These are phyloP conservation scores for Neurospora tetrasperma DNA, from an alignment of 495 filamentous ascomycete species.

Conservation along the genomic window DNA sequence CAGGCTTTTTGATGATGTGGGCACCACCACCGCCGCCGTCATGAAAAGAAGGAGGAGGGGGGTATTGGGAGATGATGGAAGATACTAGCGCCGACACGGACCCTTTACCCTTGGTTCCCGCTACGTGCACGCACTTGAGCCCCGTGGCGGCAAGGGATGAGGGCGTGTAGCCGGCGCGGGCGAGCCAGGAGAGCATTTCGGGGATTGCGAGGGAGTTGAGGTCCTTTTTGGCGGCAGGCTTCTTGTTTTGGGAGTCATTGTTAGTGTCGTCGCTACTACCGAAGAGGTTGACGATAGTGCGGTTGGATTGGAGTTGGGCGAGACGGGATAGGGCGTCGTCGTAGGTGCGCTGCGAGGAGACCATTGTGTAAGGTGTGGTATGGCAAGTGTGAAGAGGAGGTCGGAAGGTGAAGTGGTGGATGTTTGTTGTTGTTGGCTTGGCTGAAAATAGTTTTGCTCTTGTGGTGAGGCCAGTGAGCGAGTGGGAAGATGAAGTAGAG, in stretches of 20 bases:
- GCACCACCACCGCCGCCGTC: no score
- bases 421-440: not conserved
- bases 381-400: not conserved
- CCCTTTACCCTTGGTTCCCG: slow-evolving; percentile 56
- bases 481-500: not conserved
- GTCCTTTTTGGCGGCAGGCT: slow-evolving; percentile 15
- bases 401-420: not conserved
- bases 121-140: slow-evolving; percentile 44
- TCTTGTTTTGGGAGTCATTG: not conserved
- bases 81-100: slow-evolving; percentile 39
- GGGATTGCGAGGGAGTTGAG: slow-evolving; percentile 71
- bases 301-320: slow-evolving; percentile 69
- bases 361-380: slow-evolving; percentile 3
- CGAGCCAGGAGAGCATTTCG: slow-evolving; percentile 75
- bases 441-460: not conserved
- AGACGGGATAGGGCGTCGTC: slow-evolving; percentile 38
- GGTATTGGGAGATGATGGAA: slow-evolving; percentile 31
- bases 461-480: not conserved
- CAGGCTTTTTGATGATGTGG: no score
- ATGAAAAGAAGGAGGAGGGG: no score
- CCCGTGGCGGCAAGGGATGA: slow-evolving; percentile 17
- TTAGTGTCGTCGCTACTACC: slow-evolving; percentile 1
- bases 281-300: slow-evolving; percentile 40
- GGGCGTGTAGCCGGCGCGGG: slow-evolving; percentile 57
- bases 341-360: slow-evolving; percentile 17